Conservation (phyloP, 2,329 filamentous ascomycete genomes). For the Colletotrichum noveboracense region DNA sequence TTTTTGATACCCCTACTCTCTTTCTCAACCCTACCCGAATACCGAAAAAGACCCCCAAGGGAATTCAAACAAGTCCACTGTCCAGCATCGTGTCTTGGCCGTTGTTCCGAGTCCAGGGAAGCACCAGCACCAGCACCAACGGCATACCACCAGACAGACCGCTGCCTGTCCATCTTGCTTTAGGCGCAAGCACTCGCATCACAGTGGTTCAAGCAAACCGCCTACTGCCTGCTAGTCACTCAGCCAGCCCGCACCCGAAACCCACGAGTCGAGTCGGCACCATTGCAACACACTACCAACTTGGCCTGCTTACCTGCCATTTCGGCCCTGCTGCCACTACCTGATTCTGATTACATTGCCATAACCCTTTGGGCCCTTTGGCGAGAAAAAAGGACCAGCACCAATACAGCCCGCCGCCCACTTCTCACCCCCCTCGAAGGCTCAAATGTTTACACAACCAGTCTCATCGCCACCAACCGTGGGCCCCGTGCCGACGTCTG, state of each 20-base stretch:
- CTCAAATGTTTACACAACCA: constrained; percentile 47
- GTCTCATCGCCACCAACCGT: constrained; percentile 41
- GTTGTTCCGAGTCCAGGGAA: not conserved
- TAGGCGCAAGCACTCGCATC: not conserved
- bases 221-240: not conserved
- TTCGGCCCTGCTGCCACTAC: not conserved
- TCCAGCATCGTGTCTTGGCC: not conserved
- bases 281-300: not conserved
- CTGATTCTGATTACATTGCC: not conserved
- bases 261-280: constrained; percentile 16
- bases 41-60: not conserved
- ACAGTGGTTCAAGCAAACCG: constrained; percentile 6
- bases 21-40: not conserved
- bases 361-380: not conserved
- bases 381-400: not conserved
- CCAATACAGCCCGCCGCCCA: constrained; percentile 2
- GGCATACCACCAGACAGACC: not conserved
- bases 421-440: not conserved
- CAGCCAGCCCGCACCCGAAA: not conserved
- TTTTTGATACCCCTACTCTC: not conserved
- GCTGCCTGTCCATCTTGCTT: not conserved
- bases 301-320: not conserved
- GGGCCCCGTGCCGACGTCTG: constrained; percentile 35
- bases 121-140: not conserved
- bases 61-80: not conserved